phyloP scores from a whole-genome alignment of 345 rosid species.

The Syzygium jambos region DNA sequence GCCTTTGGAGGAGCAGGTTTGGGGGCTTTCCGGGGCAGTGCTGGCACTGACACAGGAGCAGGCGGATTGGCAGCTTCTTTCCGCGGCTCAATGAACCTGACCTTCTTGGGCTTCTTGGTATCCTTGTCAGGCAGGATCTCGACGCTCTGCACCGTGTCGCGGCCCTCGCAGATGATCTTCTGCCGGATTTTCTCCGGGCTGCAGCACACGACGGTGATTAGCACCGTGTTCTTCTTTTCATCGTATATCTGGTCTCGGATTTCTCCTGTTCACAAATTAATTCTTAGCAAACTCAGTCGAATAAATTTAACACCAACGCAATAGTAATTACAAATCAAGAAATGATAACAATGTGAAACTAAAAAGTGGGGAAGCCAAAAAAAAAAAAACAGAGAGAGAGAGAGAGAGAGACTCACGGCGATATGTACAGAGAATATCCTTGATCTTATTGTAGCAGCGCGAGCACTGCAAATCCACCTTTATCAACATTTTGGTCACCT shows the following conservation, averaged over 20 bases:
- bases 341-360: neutral
- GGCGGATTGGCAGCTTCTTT: slow-evolving; percentile 3
- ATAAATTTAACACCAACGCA: slow-evolving; percentile 21
- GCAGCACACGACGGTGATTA: slow-evolving; percentile 64
- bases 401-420: slow-evolving; percentile 45
- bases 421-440: slow-evolving; percentile 48
- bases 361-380: neutral
- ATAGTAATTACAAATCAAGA: neutral
- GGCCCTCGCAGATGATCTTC: neutral
- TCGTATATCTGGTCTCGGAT: slow-evolving; percentile 53
- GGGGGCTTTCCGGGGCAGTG: neutral
- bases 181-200: slow-evolving; percentile 48
- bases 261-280: slow-evolving; percentile 48
- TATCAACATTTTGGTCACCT: neutral
- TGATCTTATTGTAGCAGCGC: slow-evolving; percentile 62
- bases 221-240: slow-evolving; percentile 53
- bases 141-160: neutral
- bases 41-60: neutral
- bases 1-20: neutral
- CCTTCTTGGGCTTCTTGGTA: slow-evolving; percentile 18
- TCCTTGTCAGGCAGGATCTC: slow-evolving; percentile 5
- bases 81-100: neutral
- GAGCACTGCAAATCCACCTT: slow-evolving; percentile 30
- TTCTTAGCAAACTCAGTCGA: neutral
- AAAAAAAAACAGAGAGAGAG: neutral